phyloP scores from a whole-genome alignment of 176 grass and related monocot genomes.

The Ampelocalamus luodianensis region DNA sequence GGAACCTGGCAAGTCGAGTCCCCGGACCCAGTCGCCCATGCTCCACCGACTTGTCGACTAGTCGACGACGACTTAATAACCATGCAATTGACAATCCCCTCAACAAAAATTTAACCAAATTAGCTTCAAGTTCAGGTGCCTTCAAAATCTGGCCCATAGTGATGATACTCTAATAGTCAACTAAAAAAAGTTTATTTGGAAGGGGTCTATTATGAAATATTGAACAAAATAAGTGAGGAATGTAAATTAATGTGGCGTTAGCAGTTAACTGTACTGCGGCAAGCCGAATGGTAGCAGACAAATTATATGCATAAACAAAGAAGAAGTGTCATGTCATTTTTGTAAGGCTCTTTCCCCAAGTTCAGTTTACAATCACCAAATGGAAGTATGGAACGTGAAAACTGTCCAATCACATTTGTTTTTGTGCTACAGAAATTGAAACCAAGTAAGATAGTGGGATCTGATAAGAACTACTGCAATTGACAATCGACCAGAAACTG shows the following conservation, averaged over 20 bases:
- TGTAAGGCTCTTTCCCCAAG: not conserved
- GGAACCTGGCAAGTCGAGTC: no score
- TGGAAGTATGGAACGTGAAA: not conserved
- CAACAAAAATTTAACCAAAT: not conserved
- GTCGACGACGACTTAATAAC: no score
- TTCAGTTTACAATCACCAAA: constrained; percentile 1
- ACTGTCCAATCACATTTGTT: not conserved
- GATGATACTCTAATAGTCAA: constrained; percentile 11
- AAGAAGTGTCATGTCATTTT: not conserved
- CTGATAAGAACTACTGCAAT: not conserved
- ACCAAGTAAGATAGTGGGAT: not conserved
- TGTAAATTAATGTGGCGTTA: not conserved
- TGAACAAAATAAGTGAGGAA: not conserved
- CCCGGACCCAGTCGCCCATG: no score
- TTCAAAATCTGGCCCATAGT: constrained; percentile 6
- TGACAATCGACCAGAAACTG: constrained; percentile 8
- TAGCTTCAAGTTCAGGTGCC: not conserved
- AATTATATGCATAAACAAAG: constrained; percentile 7
- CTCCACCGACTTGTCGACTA: no score
- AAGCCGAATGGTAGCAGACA: not conserved
- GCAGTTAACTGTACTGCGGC: not conserved
- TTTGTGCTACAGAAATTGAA: not conserved
- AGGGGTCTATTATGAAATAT: not conserved
- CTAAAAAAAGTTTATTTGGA: not conserved
- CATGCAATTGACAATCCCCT: not conserved